A percentile compares a stretch with the other conserved stretches of the same genome.
Evolutionary conservation across 139 green algal species (phyloP).

Genomic region (Spirogloea muscicola): DNA sequence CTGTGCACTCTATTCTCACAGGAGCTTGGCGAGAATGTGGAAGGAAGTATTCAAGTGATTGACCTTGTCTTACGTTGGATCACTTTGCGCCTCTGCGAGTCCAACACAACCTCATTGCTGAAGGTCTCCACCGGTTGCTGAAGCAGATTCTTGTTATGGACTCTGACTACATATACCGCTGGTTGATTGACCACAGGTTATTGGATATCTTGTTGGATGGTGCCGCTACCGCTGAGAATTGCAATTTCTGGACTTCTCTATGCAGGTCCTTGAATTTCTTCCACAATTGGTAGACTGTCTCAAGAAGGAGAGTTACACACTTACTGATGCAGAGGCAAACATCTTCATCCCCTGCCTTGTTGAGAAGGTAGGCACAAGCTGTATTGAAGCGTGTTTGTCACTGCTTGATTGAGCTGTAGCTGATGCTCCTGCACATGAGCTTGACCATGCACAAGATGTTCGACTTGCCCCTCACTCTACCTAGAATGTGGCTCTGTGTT

Average conservation of each 20-base stretch:
- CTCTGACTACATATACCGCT: too few species aligned
- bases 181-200: too few species aligned
- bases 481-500: background rate
- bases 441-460: too few species aligned
- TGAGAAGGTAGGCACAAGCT: constrained; percentile 76
- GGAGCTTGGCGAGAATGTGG: too few species aligned
- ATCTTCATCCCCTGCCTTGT: constrained; percentile 83
- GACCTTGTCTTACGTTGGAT: constrained; percentile 81
- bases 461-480: background rate
- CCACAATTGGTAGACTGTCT: constrained; percentile 32
- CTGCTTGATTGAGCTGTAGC: too few species aligned
- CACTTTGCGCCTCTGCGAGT: constrained; percentile 66
- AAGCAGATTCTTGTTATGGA: too few species aligned
- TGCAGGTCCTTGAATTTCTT: constrained; percentile 45
- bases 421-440: too few species aligned
- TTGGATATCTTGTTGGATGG: too few species aligned
- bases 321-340: constrained; percentile 82
- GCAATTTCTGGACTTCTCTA: background rate
- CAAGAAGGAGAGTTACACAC: constrained; percentile 37
- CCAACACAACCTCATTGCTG: constrained; percentile 49
- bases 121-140: constrained; percentile 27
- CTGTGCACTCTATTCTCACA: too few species aligned
- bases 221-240: too few species aligned
- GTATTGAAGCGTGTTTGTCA: too few species aligned
- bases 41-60: constrained; percentile 52